phyloP scores from a whole-genome alignment of 2,329 filamentous ascomycete species.

The Escovopsis weberi region DNA sequence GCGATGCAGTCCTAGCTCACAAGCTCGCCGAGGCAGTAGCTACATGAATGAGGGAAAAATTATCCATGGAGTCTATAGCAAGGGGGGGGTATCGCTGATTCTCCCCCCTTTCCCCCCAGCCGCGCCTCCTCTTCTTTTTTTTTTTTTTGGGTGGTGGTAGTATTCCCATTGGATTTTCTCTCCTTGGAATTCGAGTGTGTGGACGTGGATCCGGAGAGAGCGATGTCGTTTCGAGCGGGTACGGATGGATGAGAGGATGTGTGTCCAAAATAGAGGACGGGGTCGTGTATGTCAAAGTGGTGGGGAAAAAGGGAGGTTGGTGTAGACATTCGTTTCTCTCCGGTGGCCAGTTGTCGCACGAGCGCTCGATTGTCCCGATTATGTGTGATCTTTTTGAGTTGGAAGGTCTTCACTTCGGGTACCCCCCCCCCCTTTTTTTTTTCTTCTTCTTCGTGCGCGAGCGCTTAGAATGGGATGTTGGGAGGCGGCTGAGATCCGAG shows the following conservation, averaged over 20 bases:
- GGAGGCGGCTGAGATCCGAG: constrained; percentile 33
- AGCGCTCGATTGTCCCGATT: constrained; percentile 14
- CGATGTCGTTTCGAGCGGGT: not conserved
- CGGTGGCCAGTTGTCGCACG: constrained; percentile 11
- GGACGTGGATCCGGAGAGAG: not conserved
- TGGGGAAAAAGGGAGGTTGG: constrained; percentile 8
- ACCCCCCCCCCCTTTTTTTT: not conserved
- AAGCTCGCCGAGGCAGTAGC: constrained; percentile 1
- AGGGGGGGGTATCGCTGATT: not conserved
- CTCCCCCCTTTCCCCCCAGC: not conserved
- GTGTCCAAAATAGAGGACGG: no score
- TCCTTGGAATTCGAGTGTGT: constrained; percentile 1
- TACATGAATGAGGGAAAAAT: constrained; percentile 1
- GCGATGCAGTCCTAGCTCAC: constrained; percentile 1
- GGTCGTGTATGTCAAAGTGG: not conserved
- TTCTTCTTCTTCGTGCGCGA: constrained; percentile 2
- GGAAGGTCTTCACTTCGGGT: not conserved
- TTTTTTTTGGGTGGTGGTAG: not conserved
- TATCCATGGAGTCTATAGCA: constrained; percentile 4
- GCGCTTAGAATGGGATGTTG: constrained; percentile 51
- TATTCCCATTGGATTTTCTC: no score
- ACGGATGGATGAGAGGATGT: no score
- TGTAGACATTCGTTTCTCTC: constrained; percentile 4
- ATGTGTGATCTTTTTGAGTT: constrained; percentile 7
- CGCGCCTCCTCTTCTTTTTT: not conserved